Percentiles rank a stretch among this genome's conserved stretches.
phyloP scores from a whole-genome alignment of 208 protist species.

The Acanthamoeba castellanii region DNA sequence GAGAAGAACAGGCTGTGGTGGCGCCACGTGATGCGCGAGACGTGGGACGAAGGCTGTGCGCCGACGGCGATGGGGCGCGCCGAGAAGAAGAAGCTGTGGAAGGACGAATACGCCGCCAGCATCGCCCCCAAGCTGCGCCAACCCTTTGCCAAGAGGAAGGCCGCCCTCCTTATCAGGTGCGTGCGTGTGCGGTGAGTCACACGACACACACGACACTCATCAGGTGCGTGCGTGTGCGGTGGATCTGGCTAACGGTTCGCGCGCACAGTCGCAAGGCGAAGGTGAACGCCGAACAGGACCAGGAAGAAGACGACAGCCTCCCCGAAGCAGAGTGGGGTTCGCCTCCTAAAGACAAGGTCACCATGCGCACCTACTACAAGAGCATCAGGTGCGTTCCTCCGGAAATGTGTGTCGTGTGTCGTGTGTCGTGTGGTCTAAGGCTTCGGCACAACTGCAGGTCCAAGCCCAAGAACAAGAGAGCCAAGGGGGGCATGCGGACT shows the following conservation, averaged over 20 bases:
- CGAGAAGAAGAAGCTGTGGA: conserved; percentile 21
- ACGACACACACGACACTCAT: no score
- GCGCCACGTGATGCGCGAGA: not conserved
- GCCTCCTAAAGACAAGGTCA: not conserved
- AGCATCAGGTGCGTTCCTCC: not conserved
- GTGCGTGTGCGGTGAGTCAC: no score
- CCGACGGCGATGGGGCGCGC: not conserved
- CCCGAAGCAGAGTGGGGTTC: not conserved
- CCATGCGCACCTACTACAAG: conserved; percentile 47
- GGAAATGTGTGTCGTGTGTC: no score
- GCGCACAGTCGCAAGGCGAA: not conserved
- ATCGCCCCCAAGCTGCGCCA: conserved; percentile 4
- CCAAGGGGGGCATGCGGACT: not conserved
- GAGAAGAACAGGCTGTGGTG: conserved; percentile 18
- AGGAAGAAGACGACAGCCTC: not conserved
- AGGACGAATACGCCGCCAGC: not conserved
- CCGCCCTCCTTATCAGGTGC: not conserved
- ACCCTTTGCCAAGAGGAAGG: conserved; percentile 2
- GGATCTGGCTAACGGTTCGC: not conserved
- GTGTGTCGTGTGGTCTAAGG: not conserved
- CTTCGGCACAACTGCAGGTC: not conserved
- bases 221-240: not conserved
- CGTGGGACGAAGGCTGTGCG: conserved; percentile 22
- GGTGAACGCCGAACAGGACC: conserved; percentile 6
- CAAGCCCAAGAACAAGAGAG: conserved; percentile 31